Base-by-base conservation (phyloP, 305 asterid genomes). In the Fraxinus floribunda region DNA sequence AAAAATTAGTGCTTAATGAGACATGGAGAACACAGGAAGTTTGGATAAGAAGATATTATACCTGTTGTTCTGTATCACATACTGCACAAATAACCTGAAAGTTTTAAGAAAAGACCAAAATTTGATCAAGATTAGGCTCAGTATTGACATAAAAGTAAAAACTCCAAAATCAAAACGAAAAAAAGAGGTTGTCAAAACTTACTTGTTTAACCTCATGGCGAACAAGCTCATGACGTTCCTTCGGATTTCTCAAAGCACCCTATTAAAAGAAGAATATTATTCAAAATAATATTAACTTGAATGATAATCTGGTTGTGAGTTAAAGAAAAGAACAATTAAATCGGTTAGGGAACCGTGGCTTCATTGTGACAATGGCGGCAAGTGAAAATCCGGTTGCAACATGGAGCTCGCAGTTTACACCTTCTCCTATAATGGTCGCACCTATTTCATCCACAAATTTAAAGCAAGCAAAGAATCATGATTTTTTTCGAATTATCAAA, bases 361-460 rank as follows among this genome's bases (percentile, higher is more conserved):
- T 94, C 99, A 85, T 95, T 94, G 89, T 95, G 99, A 85, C 99
- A 95, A 86, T 94, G 99, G 73, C 99, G 98, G 91, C 98, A 95
- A 46, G 93, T 80, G 84, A 90, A 95, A 86, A 94, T 82, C 92
- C 84, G 86, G 78, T 93, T 88, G 89, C 99, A 95, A 22, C 99
- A 95, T 77, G 99, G 99, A 7, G 98, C 93, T 83, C 94, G 86
- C 75, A 95, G 74, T 85, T 88, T 92, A 92, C 99, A 95, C 72
- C 99, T 90, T 84, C 99, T 90, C 81, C 91, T 84, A 76, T 95
- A 95, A 86, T 95, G 99, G 82, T 90, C 92, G 85, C 98, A 95
- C 85, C 98, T 95, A 86, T 57, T 38, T 75, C 60, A 82, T n/a
- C 74, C 77, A 83, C 0, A 74, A 18, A 60, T 49, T 39, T 29